These are phyloP conservation scores for Globisporangium takayamanum DNA, from an alignment of 352 stramenopile genomes.

Conservation along the genomic window DNA sequence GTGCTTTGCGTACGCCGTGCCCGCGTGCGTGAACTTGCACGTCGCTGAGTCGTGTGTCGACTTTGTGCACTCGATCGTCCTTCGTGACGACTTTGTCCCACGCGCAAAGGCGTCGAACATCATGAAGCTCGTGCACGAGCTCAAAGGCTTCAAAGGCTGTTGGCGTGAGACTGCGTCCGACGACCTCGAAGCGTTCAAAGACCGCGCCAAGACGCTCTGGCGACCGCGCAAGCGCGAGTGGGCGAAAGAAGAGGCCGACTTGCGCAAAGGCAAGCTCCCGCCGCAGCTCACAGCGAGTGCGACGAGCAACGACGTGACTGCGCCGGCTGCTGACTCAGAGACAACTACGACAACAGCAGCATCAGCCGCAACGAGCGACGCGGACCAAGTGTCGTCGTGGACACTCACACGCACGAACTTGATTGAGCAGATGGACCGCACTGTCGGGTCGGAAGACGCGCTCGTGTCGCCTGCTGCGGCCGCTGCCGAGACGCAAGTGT, in stretches of 20 bases:
- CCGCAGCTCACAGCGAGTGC: background rate
- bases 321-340: no score
- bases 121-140: constrained; percentile 59
- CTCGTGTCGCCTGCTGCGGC: constrained; percentile 26
- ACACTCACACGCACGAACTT: constrained; percentile 68
- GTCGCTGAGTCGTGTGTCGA: constrained; percentile 67
- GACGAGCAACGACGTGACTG: background rate
- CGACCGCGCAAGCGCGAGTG: constrained; percentile 76
- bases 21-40: constrained; percentile 75
- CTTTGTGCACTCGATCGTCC: constrained; percentile 81
- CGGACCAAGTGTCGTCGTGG: constrained; percentile 49
- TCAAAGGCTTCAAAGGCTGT: constrained; percentile 77
- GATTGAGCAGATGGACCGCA: constrained; percentile 71
- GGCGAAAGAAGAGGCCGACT: constrained; percentile 59
- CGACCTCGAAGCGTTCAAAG: constrained; percentile 76
- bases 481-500: constrained; percentile 51
- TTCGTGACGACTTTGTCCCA: constrained; percentile 82
- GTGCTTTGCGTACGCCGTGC: constrained; percentile 84
- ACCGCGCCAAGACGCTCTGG: constrained; percentile 78
- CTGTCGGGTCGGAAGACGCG: constrained; percentile 19
- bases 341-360: constrained; percentile 13
- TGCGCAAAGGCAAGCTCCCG: constrained; percentile 37
- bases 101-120: constrained; percentile 81
- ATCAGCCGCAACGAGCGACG: constrained; percentile 12
- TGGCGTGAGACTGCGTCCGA: constrained; percentile 77